These are phyloP conservation scores for Xylaria sp. DNA, from an alignment of 2,329 filamentous ascomycete genomes.

Conservation along the genomic window DNA sequence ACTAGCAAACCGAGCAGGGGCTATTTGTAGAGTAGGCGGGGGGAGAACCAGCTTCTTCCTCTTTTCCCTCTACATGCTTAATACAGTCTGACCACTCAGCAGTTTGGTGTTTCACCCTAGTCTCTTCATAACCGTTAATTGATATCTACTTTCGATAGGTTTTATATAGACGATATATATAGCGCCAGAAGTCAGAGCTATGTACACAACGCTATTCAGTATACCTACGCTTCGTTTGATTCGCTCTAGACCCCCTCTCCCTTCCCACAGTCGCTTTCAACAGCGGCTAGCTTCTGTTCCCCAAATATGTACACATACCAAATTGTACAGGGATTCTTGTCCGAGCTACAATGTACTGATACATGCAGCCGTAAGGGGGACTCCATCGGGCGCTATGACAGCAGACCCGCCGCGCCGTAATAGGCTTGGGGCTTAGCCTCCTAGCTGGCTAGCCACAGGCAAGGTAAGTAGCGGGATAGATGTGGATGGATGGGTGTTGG, in stretches of 20 bases:
- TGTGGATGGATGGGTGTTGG: conserved; percentile 5
- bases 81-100: too few species aligned
- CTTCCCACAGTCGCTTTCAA: background rate
- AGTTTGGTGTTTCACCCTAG: too few species aligned
- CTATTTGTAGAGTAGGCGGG: too few species aligned
- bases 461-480: background rate
- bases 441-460: background rate
- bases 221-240: background rate
- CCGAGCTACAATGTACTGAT: conserved; percentile 14
- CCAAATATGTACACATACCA: conserved; percentile 9
- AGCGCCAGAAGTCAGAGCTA: too few species aligned
- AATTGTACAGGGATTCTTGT: background rate
- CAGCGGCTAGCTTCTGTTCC: conserved; percentile 1
- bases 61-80: too few species aligned
- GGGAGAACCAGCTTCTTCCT: too few species aligned
- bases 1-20: too few species aligned
- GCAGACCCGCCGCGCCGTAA: conserved; percentile 34
- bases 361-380: conserved; percentile 27
- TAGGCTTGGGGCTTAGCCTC: conserved; percentile 33
- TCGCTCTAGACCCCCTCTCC: background rate
- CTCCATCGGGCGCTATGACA: conserved; percentile 31
- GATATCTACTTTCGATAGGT: too few species aligned
- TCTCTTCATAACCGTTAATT: too few species aligned
- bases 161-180: too few species aligned
- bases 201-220: background rate